Percentiles rank a stretch among this genome's conserved stretches.
phyloP scores from a whole-genome alignment of 2,329 filamentous ascomycete genomes.

The Lojkania enalia region DNA sequence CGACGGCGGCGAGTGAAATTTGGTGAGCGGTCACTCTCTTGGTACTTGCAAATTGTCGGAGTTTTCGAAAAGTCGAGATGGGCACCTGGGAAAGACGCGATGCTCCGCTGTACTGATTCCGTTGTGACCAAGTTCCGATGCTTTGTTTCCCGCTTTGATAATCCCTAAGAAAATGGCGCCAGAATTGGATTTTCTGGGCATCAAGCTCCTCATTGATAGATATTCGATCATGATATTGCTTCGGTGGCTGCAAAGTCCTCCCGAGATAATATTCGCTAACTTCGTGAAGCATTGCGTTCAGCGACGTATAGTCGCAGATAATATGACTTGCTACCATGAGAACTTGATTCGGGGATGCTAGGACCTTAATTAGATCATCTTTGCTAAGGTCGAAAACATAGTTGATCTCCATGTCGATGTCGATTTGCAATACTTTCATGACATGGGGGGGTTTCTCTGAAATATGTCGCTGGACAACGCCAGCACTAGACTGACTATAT shows the following conservation, averaged over 20 bases:
- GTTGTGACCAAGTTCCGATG: no score
- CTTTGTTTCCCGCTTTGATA: no score
- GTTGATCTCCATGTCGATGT: constrained; percentile 7
- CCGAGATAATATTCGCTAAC: constrained; percentile 23
- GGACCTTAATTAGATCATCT: constrained; percentile 28
- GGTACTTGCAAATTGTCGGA: neutral
- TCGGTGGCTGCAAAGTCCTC: neutral
- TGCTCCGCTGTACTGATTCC: constrained; percentile 4
- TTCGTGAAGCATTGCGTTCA: constrained; percentile 32
- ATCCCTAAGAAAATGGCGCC: neutral
- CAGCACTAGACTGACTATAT: neutral
- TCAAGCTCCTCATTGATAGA: no score
- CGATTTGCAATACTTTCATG: neutral
- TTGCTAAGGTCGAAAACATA: constrained; percentile 27
- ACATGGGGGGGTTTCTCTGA: constrained; percentile 2
- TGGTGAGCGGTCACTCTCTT: constrained; percentile 24
- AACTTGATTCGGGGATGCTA: constrained; percentile 24
- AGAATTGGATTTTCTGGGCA: no score
- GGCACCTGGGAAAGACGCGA: constrained; percentile 5
- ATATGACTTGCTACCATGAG: constrained; percentile 37
- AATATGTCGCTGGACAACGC: constrained; percentile 1
- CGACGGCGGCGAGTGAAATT: constrained; percentile 24
- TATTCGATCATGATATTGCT: neutral
- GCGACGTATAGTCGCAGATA: constrained; percentile 38
- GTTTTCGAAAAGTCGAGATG: neutral